These are phyloP conservation scores for Pleurotus cornucopiae DNA, from an alignment of 768 basidiomycete species.

Conservation along the genomic window DNA sequence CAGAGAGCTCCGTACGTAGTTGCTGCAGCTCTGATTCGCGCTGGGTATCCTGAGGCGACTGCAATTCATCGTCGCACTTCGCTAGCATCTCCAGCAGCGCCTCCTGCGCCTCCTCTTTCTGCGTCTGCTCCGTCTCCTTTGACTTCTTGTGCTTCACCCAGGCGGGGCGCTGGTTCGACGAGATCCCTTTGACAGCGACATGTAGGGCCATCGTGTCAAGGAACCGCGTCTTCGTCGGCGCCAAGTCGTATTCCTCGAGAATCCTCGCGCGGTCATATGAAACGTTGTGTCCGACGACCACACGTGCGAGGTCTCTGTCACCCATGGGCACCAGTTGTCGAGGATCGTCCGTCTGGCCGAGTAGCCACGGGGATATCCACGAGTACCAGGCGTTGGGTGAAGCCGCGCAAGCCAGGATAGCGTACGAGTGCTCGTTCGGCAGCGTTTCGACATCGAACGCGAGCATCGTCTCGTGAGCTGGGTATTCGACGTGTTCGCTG, in stretches of 20 bases:
- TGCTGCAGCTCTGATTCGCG: slow-evolving; percentile 38
- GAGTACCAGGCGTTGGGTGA: slow-evolving; percentile 87
- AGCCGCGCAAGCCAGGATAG: slow-evolving; percentile 87
- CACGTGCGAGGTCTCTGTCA: slow-evolving; percentile 40
- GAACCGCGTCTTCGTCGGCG: slow-evolving; percentile 69
- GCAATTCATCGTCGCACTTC: slow-evolving; percentile 42
- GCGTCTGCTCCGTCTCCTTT: slow-evolving; percentile 39
- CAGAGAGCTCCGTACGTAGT: slow-evolving; percentile 33
- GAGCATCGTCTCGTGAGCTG: slow-evolving; percentile 70
- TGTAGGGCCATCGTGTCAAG: slow-evolving; percentile 95
- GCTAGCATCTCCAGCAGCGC: slow-evolving; percentile 40
- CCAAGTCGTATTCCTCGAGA: slow-evolving; percentile 74
- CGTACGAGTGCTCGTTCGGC: slow-evolving; percentile 74
- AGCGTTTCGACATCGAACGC: slow-evolving; percentile 94
- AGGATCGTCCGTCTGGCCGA: slow-evolving; percentile 49
- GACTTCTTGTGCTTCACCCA: not conserved
- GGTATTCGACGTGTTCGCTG: slow-evolving; percentile 66
- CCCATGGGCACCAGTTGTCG: slow-evolving; percentile 79
- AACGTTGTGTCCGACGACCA: slow-evolving; percentile 93
- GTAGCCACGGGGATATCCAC: slow-evolving; percentile 94
- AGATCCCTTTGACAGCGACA: slow-evolving; percentile 64
- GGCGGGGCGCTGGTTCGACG: not conserved
- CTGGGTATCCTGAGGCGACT: slow-evolving; percentile 41
- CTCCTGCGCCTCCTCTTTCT: slow-evolving; percentile 60
- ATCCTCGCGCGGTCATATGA: slow-evolving; percentile 89